Evolutionary conservation across 148 eudicot species (phyloP).

Genomic region (Chenopodium album): DNA sequence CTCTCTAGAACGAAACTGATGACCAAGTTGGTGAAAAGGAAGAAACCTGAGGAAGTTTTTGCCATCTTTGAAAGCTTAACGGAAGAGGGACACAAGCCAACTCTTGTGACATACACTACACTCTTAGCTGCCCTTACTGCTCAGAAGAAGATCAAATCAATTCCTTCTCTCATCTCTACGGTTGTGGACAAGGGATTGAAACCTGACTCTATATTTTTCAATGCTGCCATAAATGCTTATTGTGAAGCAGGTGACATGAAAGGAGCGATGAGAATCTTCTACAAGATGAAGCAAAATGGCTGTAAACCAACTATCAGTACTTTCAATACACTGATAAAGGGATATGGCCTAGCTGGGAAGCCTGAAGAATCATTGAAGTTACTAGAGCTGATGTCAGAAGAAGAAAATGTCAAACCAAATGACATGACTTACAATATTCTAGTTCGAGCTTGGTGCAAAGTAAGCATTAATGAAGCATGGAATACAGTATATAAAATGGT

Average conservation of each 20-base stretch:
- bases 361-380: slow-evolving; percentile 75
- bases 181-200: slow-evolving; percentile 65
- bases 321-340: slow-evolving; percentile 82
- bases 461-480: slow-evolving; percentile 75
- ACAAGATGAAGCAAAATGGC: slow-evolving; percentile 70
- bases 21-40: slow-evolving; percentile 62
- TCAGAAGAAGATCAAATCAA: slow-evolving; percentile 60
- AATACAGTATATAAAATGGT: slow-evolving; percentile 70
- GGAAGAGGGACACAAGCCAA: slow-evolving; percentile 83
- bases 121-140: slow-evolving; percentile 72
- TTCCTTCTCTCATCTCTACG: slow-evolving; percentile 64
- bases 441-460: slow-evolving; percentile 77
- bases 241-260: slow-evolving; percentile 71
- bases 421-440: slow-evolving; percentile 79
- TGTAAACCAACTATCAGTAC: slow-evolving; percentile 88
- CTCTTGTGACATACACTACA: slow-evolving; percentile 82
- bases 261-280: slow-evolving; percentile 67
- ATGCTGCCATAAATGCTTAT: slow-evolving; percentile 86
- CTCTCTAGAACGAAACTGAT: slow-evolving; percentile 79
- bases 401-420: slow-evolving; percentile 74
- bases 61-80: slow-evolving; percentile 53
- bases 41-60: slow-evolving; percentile 65
- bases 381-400: slow-evolving; percentile 56
- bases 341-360: slow-evolving; percentile 78
- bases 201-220: slow-evolving; percentile 87